Conservation (phyloP, 768 basidiomycete genomes). For the Crepidotus variabilis region DNA sequence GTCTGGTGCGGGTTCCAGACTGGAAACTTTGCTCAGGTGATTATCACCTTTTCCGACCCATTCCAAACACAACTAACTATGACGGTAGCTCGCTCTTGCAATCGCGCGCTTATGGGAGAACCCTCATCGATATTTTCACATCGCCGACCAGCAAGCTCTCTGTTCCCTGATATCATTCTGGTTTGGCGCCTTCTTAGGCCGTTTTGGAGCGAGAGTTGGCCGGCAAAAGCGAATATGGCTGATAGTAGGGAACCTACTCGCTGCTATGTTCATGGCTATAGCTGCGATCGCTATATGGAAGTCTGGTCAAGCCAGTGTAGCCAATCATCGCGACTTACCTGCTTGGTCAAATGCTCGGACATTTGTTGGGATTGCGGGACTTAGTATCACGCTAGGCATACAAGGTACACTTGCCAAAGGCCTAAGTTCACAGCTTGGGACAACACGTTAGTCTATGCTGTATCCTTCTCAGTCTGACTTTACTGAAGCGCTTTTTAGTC, state of each 20-base stretch:
- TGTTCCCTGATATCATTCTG: constrained; percentile 72
- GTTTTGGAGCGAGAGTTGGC: constrained; percentile 78
- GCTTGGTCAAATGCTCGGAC: constrained; percentile 67
- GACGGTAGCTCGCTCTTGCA: constrained; percentile 64
- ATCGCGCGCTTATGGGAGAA: constrained; percentile 72
- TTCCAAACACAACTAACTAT: constrained; percentile 46
- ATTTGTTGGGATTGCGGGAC: constrained; percentile 71
- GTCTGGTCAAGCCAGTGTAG: constrained; percentile 53
- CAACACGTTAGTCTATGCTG: constrained; percentile 51
- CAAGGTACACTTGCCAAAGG: constrained; percentile 88
- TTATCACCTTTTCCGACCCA: constrained; percentile 6
- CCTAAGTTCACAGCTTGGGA: constrained; percentile 74
- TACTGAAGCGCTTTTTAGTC: constrained; percentile 34
- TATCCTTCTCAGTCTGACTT: background rate
- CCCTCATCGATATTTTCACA: constrained; percentile 57
- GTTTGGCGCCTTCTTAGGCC: constrained; percentile 71
- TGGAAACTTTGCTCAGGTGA: constrained; percentile 67
- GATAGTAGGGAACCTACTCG: constrained; percentile 62
- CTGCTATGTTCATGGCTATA: constrained; percentile 71
- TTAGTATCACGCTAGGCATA: constrained; percentile 77
- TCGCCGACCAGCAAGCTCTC: constrained; percentile 79
- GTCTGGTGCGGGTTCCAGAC: constrained; percentile 88
- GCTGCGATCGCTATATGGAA: constrained; percentile 70
- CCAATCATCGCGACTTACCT: constrained; percentile 51
- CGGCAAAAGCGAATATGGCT: constrained; percentile 73